phyloP scores from a whole-genome alignment of 2,329 filamentous ascomycete species.

The Basipetospora chlamydospora region DNA sequence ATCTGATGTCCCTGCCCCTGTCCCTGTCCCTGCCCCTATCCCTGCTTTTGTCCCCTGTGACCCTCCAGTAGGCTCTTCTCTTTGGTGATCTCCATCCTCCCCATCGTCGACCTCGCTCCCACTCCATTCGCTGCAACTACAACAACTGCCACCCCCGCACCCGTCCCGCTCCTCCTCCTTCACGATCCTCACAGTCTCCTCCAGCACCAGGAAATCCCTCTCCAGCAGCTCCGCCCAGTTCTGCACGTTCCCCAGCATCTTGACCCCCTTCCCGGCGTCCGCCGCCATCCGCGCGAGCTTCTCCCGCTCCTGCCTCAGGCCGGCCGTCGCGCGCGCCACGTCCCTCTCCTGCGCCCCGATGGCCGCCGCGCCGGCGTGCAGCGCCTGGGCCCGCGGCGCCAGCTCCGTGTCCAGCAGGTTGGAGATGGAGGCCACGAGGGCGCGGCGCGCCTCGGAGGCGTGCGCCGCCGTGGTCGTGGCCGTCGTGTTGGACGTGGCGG shows the following conservation, averaged over 20 bases:
- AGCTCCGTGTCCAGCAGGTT: slow-evolving; percentile 57
- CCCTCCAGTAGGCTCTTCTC: no score
- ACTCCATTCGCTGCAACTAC: slow-evolving; percentile 25
- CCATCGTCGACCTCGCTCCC: not conserved
- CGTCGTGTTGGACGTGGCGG: slow-evolving; percentile 13
- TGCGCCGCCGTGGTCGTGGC: slow-evolving; percentile 28
- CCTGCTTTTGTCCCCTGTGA: slow-evolving; percentile 3
- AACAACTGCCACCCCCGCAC: slow-evolving; percentile 13
- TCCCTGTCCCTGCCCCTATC: slow-evolving; percentile 8
- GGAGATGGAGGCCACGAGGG: slow-evolving; percentile 48
- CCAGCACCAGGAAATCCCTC: slow-evolving; percentile 45
- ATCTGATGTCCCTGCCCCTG: slow-evolving; percentile 6
- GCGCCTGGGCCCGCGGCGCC: slow-evolving; percentile 48
- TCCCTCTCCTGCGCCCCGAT: slow-evolving; percentile 55
- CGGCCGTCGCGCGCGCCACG: slow-evolving; percentile 43
- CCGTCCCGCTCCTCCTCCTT: slow-evolving; percentile 5
- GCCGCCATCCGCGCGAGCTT: slow-evolving; percentile 50
- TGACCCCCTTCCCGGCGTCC: slow-evolving; percentile 48
- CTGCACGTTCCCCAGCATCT: slow-evolving; percentile 70
- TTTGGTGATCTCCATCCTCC: not conserved
- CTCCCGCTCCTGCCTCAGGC: slow-evolving; percentile 47
- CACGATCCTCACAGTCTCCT: slow-evolving; percentile 44
- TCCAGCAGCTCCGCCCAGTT: slow-evolving; percentile 79
- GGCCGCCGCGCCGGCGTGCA: slow-evolving; percentile 54
- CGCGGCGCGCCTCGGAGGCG: slow-evolving; percentile 41